These are phyloP conservation scores for Zygosaccharomyces sapae DNA, from an alignment of 1,139 yeast species.

Conservation along the genomic window DNA sequence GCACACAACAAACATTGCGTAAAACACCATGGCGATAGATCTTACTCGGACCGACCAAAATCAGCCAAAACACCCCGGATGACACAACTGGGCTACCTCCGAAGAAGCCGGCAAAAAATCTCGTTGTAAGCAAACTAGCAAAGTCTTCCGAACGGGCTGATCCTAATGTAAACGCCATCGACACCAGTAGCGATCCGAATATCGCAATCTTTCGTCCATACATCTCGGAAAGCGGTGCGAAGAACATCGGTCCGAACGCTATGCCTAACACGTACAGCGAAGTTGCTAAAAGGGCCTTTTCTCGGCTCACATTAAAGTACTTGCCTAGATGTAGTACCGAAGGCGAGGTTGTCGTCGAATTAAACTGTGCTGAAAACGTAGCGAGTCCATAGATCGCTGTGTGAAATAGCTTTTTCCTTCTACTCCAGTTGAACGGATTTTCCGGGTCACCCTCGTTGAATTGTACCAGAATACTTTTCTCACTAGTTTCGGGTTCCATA, in stretches of 20 bases:
- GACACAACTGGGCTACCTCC: slow-evolving; percentile 54
- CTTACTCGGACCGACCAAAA: slow-evolving; percentile 29
- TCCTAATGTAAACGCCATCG: slow-evolving; percentile 49
- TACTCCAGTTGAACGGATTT: slow-evolving; percentile 40
- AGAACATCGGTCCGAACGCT: slow-evolving; percentile 43
- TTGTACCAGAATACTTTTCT: slow-evolving; percentile 2
- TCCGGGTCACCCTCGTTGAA: slow-evolving; percentile 30
- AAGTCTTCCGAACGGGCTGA: slow-evolving; percentile 47
- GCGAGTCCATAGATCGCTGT: slow-evolving; percentile 42
- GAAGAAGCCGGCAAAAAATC: slow-evolving; percentile 50
- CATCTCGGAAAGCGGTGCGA: slow-evolving; percentile 42
- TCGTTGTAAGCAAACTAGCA: slow-evolving; percentile 42
- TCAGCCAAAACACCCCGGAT: slow-evolving; percentile 53
- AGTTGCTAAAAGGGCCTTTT: slow-evolving; percentile 39
- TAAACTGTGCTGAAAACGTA: slow-evolving; percentile 45
- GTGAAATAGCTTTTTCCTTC: slow-evolving; percentile 37
- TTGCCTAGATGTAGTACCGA: slow-evolving; percentile 32
- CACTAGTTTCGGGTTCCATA: neutral
- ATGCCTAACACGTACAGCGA: slow-evolving; percentile 46
- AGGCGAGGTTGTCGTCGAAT: slow-evolving; percentile 41
- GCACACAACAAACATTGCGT: slow-evolving; percentile 44
- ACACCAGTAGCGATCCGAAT: slow-evolving; percentile 43
- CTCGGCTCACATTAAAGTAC: slow-evolving; percentile 36
- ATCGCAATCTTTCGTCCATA: slow-evolving; percentile 47
- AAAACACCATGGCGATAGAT: slow-evolving; percentile 38